phyloP scores from a whole-genome alignment of 2,329 filamentous ascomycete species.

The Ceratocystis eucalypticola region DNA sequence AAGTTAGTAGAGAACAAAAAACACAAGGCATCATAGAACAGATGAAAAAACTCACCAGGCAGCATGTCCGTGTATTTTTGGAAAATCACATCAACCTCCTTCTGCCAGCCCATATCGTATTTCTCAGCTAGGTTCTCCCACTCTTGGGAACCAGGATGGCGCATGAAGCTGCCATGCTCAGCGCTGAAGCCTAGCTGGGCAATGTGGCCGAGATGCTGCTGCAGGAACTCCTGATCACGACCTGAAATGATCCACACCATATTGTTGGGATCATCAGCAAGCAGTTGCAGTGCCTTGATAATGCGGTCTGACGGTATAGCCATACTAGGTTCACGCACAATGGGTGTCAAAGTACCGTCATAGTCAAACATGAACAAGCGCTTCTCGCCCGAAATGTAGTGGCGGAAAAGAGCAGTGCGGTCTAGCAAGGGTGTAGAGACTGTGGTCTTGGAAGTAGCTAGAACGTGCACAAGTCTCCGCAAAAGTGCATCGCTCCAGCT shows the following conservation, averaged over 20 bases:
- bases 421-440: conserved; percentile 74
- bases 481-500: conserved; percentile 73
- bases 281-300: conserved; percentile 61
- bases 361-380: conserved; percentile 98
- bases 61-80: conserved; percentile 78
- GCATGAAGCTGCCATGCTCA: conserved; percentile 93
- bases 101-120: conserved; percentile 86
- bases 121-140: conserved; percentile 86
- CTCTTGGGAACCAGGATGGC: conserved; percentile 56
- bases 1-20: conserved; percentile 3
- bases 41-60: conserved; percentile 44
- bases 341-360: conserved; percentile 89
- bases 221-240: conserved; percentile 80
- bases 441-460: conserved; percentile 61
- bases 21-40: background rate
- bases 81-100: conserved; percentile 71
- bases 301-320: conserved; percentile 79
- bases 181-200: conserved; percentile 80
- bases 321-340: conserved; percentile 79
- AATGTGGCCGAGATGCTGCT: conserved; percentile 87
- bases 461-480: conserved; percentile 62
- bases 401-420: conserved; percentile 53
- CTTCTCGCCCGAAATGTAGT: conserved; percentile 61
- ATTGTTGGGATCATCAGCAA: conserved; percentile 70
- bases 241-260: conserved; percentile 98